phyloP scores from a whole-genome alignment of 202 grass and related monocot species.

The Musa balbisiana region DNA sequence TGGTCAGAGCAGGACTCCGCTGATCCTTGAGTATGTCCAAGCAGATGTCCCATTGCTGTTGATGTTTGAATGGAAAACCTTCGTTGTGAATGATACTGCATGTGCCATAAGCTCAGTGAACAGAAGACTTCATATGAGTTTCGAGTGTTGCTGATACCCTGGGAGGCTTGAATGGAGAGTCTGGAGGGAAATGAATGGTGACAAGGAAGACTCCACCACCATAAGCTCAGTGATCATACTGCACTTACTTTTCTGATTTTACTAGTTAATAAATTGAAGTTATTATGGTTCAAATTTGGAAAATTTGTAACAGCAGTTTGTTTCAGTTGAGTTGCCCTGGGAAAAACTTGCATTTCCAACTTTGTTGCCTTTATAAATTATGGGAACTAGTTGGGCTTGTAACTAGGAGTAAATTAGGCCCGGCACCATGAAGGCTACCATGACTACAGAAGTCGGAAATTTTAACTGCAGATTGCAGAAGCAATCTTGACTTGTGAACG shows the following conservation, averaged over 20 bases:
- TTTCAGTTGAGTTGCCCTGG: neutral
- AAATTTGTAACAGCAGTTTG: neutral
- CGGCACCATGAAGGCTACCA: too few relatives aligned
- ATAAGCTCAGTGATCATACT: neutral
- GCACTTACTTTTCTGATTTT: neutral
- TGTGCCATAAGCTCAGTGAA: neutral
- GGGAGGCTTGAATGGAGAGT: neutral
- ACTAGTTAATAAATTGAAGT: neutral
- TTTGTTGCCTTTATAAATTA: neutral
- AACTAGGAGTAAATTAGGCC: too few relatives aligned
- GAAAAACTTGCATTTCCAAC: neutral
- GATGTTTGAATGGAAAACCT: slow-evolving; percentile 30
- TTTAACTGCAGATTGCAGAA: too few relatives aligned
- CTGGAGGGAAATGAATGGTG: slow-evolving; percentile 9
- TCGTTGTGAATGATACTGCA: slow-evolving; percentile 20
- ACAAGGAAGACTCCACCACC: slow-evolving; percentile 10
- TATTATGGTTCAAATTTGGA: neutral
- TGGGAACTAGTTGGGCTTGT: too few relatives aligned
- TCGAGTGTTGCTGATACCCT: neutral
- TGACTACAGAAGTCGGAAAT: too few relatives aligned
- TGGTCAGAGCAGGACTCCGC: slow-evolving; percentile 21
- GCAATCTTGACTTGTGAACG: too few relatives aligned
- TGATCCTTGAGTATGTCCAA: slow-evolving; percentile 27
- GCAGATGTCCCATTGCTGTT: slow-evolving; percentile 23
- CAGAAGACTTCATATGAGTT: neutral